Conservation (phyloP, 495 filamentous ascomycete genomes). For the Xylaria flabelliformis region DNA sequence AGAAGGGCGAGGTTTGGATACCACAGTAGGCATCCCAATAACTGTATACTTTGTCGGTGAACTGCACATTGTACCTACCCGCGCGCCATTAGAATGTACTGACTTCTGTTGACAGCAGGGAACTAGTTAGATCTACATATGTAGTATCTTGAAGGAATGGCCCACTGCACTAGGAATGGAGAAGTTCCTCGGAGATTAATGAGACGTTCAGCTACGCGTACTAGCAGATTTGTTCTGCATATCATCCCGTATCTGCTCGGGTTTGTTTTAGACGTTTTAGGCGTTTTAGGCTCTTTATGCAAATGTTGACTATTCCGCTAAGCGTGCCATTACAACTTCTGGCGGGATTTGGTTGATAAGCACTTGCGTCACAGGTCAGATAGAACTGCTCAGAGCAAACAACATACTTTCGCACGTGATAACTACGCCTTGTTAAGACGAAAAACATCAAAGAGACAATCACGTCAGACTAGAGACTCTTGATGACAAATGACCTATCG, state of each 20-base stretch:
- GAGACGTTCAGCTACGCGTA: background rate
- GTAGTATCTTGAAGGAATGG: background rate
- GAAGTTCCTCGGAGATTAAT: slow-evolving; percentile 12
- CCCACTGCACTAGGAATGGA: background rate
- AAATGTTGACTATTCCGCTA: background rate
- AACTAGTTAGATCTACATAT: background rate
- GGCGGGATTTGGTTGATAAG: background rate
- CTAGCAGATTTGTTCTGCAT: slow-evolving; percentile 9
- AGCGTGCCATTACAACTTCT: background rate
- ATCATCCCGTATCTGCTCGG: background rate
- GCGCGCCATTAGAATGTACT: background rate
- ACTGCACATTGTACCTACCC: background rate
- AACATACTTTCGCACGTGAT: background rate
- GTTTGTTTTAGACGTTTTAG: background rate
- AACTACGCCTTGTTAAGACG: background rate
- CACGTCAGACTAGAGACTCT: slow-evolving; percentile 2
- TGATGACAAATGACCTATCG: slow-evolving; percentile 13
- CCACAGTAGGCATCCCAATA: background rate
- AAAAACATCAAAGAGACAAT: background rate
- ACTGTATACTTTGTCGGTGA: background rate
- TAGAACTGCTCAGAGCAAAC: background rate
- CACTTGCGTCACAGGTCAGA: background rate
- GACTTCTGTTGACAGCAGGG: background rate
- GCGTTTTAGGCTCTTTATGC: background rate
- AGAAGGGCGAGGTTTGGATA: slow-evolving; percentile 5